Evolutionary conservation across 2,329 filamentous ascomycete genomes (phyloP), one percentile per base, ranked within the genome.

Genomic region (Aspergillus hiratsukae): DNA sequence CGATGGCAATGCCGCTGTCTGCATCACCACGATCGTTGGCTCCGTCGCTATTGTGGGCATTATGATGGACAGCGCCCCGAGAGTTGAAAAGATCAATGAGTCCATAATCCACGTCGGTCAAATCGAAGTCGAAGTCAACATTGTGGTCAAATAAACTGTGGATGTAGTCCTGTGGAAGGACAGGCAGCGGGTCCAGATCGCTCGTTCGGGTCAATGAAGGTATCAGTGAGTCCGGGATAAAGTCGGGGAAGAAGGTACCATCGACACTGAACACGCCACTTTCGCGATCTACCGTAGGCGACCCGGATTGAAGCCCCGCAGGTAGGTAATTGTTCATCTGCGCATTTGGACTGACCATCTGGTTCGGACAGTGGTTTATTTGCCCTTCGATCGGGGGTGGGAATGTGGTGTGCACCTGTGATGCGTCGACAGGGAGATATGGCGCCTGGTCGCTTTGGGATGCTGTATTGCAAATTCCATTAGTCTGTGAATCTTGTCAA

Each of bases 201-300:
- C 58, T 63, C 10, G 63, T 63, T 35, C 66, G 65, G 14, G 58
- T 58, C 3, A 68, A 50, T 3, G 65, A 65, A 8, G 65, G 61
- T 8, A 69, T 64, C 7, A 69, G 51, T 0, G 65, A 63, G 55
- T 69, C 66, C 7, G 66, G 66, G n/a, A 68, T 67, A 37, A 69
- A 69, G 50, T 63, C 64, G 2, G 66, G 67, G 28, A 69, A 69
- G 40, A 69, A 69, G 1, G 65, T 67, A 37, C 66, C 65, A 40
- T 69, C 65, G 25, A 69, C 55, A 25, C 66, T 69, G 53, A 69
- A 68, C 14, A 69, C 59, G 1, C 64, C 64, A 51, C 67, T 68
- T 46, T 68, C 67, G 17, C 64, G 65, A 19, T 69, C 67, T 2
- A 62, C 31, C 8, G 58, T 62, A 1, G 66, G 64, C 5, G 65